phyloP scores from a whole-genome alignment of 495 filamentous ascomycete genomes.

The Lasiosphaeris hirsuta region DNA sequence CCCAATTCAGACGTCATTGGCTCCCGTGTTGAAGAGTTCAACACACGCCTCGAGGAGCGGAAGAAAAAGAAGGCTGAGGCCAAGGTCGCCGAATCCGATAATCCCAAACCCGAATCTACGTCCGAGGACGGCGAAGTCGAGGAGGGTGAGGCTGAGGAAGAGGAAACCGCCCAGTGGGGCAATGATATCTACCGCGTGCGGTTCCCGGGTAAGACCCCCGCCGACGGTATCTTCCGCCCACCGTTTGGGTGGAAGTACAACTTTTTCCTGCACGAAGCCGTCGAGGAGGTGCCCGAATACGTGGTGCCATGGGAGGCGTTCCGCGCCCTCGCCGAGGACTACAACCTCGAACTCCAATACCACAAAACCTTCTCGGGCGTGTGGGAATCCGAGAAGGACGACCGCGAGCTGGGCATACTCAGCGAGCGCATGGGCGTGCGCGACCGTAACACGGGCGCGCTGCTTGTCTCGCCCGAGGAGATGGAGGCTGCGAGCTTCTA shows the following conservation, averaged over 20 bases:
- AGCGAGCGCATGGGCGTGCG: slow-evolving; percentile 94
- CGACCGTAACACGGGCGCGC: slow-evolving; percentile 60
- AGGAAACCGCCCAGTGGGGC: slow-evolving; percentile 73
- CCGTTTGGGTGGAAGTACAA: slow-evolving; percentile 97
- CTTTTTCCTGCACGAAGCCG: slow-evolving; percentile 92
- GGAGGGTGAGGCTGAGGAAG: slow-evolving; percentile 50
- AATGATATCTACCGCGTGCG: slow-evolving; percentile 87
- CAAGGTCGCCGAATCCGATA: background rate
- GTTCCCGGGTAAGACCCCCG: slow-evolving; percentile 76
- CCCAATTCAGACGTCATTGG: slow-evolving; percentile 89
- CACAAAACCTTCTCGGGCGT: slow-evolving; percentile 85
- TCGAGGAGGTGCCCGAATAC: slow-evolving; percentile 94
- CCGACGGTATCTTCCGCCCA: slow-evolving; percentile 82
- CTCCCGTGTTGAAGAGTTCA: slow-evolving; percentile 58
- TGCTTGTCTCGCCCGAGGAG: slow-evolving; percentile 74
- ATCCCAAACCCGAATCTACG: too few species aligned
- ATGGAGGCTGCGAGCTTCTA: slow-evolving; percentile 91
- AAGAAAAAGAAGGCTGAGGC: slow-evolving; percentile 44
- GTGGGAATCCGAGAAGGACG: slow-evolving; percentile 84
- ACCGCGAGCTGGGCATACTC: slow-evolving; percentile 70
- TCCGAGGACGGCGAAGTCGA: slow-evolving; percentile 45
- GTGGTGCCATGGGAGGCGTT: slow-evolving; percentile 98
- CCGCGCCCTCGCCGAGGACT: slow-evolving; percentile 89
- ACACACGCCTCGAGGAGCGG: slow-evolving; percentile 47
- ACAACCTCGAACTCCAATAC: slow-evolving; percentile 91